Evolutionary conservation across 2,329 filamentous ascomycete species (phyloP).

Genomic region (Hortaea sp.): DNA sequence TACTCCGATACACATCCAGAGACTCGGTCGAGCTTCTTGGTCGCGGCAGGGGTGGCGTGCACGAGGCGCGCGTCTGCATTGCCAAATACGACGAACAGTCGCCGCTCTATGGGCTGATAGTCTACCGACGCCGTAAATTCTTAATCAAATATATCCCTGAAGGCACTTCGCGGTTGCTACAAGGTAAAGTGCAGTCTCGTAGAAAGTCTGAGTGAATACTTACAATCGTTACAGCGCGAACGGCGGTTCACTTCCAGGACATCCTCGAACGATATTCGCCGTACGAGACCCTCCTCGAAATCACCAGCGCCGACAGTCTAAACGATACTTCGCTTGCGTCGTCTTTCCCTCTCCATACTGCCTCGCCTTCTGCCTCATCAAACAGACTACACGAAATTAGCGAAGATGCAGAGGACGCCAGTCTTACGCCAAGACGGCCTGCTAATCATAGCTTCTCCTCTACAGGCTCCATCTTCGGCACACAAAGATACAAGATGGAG

Average conservation of each 20-base stretch:
- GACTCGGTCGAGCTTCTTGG: slow-evolving; percentile 76
- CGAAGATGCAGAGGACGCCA: slow-evolving; percentile 75
- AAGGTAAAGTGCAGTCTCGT: slow-evolving; percentile 51
- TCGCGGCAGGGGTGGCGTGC: slow-evolving; percentile 69
- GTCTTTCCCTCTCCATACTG: slow-evolving; percentile 80
- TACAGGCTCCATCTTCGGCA: slow-evolving; percentile 9
- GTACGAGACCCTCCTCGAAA: slow-evolving; percentile 74
- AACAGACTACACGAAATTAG: slow-evolving; percentile 76
- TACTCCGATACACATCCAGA: slow-evolving; percentile 80
- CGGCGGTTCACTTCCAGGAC: slow-evolving; percentile 58
- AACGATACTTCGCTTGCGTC: slow-evolving; percentile 81
- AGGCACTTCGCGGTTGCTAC: slow-evolving; percentile 77
- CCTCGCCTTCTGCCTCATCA: slow-evolving; percentile 76
- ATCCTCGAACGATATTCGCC: slow-evolving; percentile 62
- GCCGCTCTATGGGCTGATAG: slow-evolving; percentile 83
- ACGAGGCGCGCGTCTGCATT: slow-evolving; percentile 71
- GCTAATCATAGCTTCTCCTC: background rate
- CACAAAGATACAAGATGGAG: slow-evolving; percentile 17
- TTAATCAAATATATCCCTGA: slow-evolving; percentile 89
- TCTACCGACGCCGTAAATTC: slow-evolving; percentile 81
- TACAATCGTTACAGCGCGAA: slow-evolving; percentile 55
- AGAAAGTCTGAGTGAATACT: slow-evolving; percentile 1
- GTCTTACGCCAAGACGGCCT: slow-evolving; percentile 3
- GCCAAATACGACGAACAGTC: slow-evolving; percentile 71
- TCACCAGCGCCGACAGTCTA: slow-evolving; percentile 64